Conservation (phyloP, 2,329 filamentous ascomycete species). For the Aschersonia sp. region DNA sequence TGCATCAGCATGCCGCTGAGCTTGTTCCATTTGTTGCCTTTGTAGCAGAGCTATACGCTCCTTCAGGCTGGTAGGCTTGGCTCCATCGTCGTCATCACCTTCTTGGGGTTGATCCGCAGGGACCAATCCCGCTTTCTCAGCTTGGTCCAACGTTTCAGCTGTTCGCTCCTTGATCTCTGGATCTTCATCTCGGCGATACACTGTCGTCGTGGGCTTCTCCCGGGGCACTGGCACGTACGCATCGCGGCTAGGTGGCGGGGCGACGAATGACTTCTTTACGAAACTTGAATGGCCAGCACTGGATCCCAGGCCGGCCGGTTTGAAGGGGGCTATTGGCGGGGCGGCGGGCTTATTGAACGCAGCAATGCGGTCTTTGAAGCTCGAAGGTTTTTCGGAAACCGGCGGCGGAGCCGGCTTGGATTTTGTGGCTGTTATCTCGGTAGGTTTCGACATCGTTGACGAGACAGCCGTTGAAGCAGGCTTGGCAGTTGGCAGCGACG, state of each 20-base stretch:
- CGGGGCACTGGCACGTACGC: conserved; percentile 70
- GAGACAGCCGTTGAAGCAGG: conserved; percentile 4
- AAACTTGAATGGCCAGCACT: conserved; percentile 44
- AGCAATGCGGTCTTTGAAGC: conserved; percentile 87
- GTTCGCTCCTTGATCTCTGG: conserved; percentile 54
- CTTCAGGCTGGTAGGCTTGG: conserved; percentile 86
- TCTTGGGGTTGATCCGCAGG: conserved; percentile 27
- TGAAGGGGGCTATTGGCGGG: conserved; percentile 79
- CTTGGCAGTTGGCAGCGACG: conserved; percentile 10
- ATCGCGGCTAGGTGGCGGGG: conserved; percentile 84
- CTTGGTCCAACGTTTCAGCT: conserved; percentile 49
- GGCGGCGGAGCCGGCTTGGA: conserved; percentile 45
- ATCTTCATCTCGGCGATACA: conserved; percentile 82
- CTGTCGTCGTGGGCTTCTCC: conserved; percentile 52
- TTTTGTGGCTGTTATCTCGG: conserved; percentile 17
- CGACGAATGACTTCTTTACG: conserved; percentile 94
- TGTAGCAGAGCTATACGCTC: conserved; percentile 90
- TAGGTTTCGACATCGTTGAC: conserved; percentile 20
- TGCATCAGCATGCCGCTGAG: conserved; percentile 65
- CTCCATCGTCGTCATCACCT: conserved; percentile 58
- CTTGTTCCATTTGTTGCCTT: conserved; percentile 85
- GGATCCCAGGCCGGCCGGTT: conserved; percentile 50
- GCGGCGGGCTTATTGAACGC: conserved; percentile 89
- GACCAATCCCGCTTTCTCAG: conserved; percentile 52
- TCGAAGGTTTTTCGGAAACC: conserved; percentile 55